Base-by-base conservation (phyloP, 2,329 filamentous ascomycete genomes). In the Botryotinia narcissicola region DNA sequence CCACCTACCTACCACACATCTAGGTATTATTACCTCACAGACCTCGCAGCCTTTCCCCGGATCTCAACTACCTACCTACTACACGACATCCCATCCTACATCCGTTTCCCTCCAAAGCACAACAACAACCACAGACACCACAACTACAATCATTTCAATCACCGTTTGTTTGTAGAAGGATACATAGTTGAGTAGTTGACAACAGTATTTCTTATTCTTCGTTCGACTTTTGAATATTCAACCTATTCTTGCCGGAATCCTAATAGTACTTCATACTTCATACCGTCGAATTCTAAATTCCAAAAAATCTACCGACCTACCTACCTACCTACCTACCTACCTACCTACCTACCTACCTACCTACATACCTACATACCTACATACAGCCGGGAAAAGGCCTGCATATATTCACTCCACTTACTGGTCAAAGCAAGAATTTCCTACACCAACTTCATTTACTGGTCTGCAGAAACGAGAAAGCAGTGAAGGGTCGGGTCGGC, bases 401-500 rank as follows among this genome's bases (percentile, higher is more conserved):
- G 71, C 63, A 69, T 25, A 72, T 54, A 68, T 29, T 54, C 32
- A 62, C 22, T 29, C 4, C 60, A 54, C 5, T 42, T 40, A 57
- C 48, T 68, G 46, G 40, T 12, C 40, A 22, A 72, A 60, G 37
- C 40, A 48, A 54, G 46, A 68, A 68, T 48, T n/a, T 4, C 48
- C 63, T 68, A 72, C 51, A 44, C 63, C 62, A 60, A 51, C 70
- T 63, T 68, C 64, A 67, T 69, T 69, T 69, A 57, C 70, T 72
- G 66, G 63, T 35, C 75, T 73, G 73, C 70, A 73, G 62, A 74
- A 72, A 72, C 48, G 51, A 48, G 44, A 29, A 48, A 46, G 29
- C 22, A 22, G 61, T 67, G 67, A 69, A 72, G 64, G 57, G 70
- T 75, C 74, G 74, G 74, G 72, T 74, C 77, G 76, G 75, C 73